Evolutionary conservation across 345 rosid genomes (phyloP).

Genomic region (Euphorbia pulcherrima): DNA sequence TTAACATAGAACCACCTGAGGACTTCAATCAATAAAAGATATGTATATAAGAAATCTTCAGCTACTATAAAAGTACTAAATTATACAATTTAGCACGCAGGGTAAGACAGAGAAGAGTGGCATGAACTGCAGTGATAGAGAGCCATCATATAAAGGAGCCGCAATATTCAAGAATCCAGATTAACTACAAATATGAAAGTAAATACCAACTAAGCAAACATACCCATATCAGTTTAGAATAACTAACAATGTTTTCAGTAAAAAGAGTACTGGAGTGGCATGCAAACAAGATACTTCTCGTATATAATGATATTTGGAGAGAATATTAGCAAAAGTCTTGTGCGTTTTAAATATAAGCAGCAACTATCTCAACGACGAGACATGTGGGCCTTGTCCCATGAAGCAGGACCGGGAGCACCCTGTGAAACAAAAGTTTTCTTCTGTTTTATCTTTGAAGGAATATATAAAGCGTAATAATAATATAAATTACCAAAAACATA

Average conservation of each 20-base stretch:
- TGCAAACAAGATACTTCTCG: conserved; percentile 37
- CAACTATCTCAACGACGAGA: conserved; percentile 52
- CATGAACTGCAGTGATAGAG: neutral
- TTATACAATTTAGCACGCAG: neutral
- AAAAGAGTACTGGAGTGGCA: conserved; percentile 34
- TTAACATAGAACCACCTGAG: neutral
- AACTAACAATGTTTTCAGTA: conserved; percentile 37
- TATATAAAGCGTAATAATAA: neutral
- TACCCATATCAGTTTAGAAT: conserved; percentile 28
- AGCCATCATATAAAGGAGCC: conserved; percentile 4
- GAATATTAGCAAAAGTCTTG: conserved; percentile 20
- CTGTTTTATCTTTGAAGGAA: neutral
- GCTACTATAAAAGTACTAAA: neutral
- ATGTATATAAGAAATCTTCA: neutral
- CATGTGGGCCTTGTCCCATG: conserved; percentile 67
- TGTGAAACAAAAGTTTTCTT: conserved; percentile 26
- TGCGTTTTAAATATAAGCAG: conserved; percentile 21
- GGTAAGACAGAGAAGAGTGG: neutral
- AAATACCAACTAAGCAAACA: conserved; percentile 24
- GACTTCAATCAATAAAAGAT: neutral
- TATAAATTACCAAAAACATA: conserved; percentile 1
- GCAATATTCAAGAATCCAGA: conserved; percentile 3
- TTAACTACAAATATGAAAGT: neutral
- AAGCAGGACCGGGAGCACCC: conserved; percentile 66
- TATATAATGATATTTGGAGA: conserved; percentile 15